Percentiles rank a stretch among this genome's conserved stretches.
Evolutionary conservation across 306 rosid species (phyloP).

Genomic region (Pyrus betulifolia): DNA sequence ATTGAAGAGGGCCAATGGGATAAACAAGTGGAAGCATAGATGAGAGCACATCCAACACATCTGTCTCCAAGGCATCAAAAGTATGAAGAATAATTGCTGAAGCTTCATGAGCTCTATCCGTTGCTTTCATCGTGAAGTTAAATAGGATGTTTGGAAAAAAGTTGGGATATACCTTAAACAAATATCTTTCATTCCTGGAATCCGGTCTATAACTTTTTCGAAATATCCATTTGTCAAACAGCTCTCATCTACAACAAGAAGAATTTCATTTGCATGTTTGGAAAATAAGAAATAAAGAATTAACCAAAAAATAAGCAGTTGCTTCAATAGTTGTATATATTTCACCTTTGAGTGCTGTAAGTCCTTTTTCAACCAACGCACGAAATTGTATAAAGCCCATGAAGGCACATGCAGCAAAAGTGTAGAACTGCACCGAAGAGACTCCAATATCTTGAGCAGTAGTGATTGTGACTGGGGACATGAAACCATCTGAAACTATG

Average conservation of each 20-base stretch:
- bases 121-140: no score
- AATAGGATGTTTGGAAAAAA: no score
- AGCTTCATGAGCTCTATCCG: not conserved
- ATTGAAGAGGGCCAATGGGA: not conserved
- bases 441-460: not conserved
- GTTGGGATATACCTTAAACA: not conserved
- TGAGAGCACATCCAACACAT: not conserved
- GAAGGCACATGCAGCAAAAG: not conserved
- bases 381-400: not conserved
- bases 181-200: not conserved
- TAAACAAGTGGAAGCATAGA: not conserved
- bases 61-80: not conserved
- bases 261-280: not conserved
- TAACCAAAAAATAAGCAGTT: not conserved
- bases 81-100: not conserved
- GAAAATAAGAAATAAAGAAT: not conserved
- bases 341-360: conserved; percentile 16
- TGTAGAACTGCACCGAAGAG: not conserved
- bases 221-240: not conserved
- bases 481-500: conserved; percentile 1
- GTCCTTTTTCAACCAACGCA: not conserved
- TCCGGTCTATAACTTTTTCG: not conserved
- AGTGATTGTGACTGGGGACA: not conserved
- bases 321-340: not conserved
- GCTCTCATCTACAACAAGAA: not conserved